A percentile compares a stretch with the other conserved stretches of the same genome.
Conservation (phyloP, 768 basidiomycete species). For the Neoboletus magnificus region DNA sequence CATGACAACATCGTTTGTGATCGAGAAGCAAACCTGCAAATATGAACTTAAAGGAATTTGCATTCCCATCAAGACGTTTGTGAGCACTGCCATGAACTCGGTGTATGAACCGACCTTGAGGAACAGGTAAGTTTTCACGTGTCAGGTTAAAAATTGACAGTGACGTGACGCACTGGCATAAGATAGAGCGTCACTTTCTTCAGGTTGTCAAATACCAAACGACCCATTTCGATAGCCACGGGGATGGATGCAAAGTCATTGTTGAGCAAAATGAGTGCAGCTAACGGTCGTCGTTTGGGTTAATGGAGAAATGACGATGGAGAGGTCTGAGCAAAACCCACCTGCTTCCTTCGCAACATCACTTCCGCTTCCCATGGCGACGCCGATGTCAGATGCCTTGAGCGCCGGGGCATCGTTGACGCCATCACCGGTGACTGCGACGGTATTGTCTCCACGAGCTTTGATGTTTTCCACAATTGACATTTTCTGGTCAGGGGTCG, state of each 20-base stretch:
- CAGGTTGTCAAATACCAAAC: conserved; percentile 57
- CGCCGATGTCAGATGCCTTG: conserved; percentile 53
- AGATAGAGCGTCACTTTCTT: conserved; percentile 49
- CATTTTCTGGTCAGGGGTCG: conserved; percentile 56
- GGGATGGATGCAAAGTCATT: conserved; percentile 59
- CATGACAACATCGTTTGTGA: conserved; percentile 50
- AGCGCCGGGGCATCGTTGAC: conserved; percentile 52
- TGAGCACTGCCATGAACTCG: conserved; percentile 54
- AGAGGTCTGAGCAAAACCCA: conserved; percentile 18
- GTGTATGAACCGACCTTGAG: conserved; percentile 52
- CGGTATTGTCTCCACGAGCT: conserved; percentile 43
- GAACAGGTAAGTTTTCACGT: not conserved
- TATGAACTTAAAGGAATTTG: conserved; percentile 55
- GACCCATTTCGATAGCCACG: conserved; percentile 56
- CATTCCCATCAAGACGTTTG: conserved; percentile 57
- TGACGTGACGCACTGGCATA: conserved; percentile 36
- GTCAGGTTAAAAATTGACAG: not conserved
- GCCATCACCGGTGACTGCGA: conserved; percentile 57
- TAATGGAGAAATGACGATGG: not conserved
- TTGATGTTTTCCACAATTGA: conserved; percentile 55
- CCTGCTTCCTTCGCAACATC: conserved; percentile 56
- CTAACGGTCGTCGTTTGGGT: conserved; percentile 13
- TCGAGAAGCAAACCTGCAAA: conserved; percentile 55
- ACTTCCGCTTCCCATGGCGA: conserved; percentile 49
- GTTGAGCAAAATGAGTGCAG: conserved; percentile 50